Evolutionary conservation across 2,329 filamentous ascomycete species (phyloP), one percentile per base, ranked within the genome.

Genomic region (Trichoderma polysporum): DNA sequence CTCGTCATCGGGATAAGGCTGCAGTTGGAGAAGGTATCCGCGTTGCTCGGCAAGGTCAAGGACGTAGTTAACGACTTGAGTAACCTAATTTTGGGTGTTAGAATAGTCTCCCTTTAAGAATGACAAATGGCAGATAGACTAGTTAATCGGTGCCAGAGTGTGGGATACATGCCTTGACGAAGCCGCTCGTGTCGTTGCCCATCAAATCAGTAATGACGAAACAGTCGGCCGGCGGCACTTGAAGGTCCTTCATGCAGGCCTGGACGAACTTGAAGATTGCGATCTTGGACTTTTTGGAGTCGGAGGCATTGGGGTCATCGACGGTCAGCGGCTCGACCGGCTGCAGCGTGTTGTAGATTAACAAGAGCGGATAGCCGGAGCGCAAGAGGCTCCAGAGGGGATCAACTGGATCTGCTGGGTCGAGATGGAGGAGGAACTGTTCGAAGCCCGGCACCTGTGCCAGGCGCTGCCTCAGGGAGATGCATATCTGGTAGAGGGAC

Each of bases 401-500:
- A 65, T 94, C 93, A 66, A 99, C 95, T 2, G 95, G 94, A 70
- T 89, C 86, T 60, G 85, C 85, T 64, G 87, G 84, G 75, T 90
- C 86, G 73, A 95, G 89, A 73, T 93, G 86, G 61, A 86, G 83
- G 73, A 97, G 81, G 76, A 91, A 90, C 19, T 84, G 83, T 69
- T 93, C 89, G 76, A 98, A 97, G 67, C 88, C 91, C 4, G 93
- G 93, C 9, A 98, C 93, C 71, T 91, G 90, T 66, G 89, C 85
- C 69, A 99, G 83, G 70, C 95, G 89, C 80, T 90, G 89, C 76
- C 92, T 92, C 69, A 98, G 84, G 63, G 90, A 89, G 71, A 97
- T 86, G 78, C 95, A 98, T 78, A 97, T 97, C 79, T 98, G 94
- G 79, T 97, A 99, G 27, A 99, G 87, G 12, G 94, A 97, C 68